These are phyloP conservation scores for Diaporthe sp. DNA, from an alignment of 2,329 filamentous ascomycete species.

Conservation along the genomic window DNA sequence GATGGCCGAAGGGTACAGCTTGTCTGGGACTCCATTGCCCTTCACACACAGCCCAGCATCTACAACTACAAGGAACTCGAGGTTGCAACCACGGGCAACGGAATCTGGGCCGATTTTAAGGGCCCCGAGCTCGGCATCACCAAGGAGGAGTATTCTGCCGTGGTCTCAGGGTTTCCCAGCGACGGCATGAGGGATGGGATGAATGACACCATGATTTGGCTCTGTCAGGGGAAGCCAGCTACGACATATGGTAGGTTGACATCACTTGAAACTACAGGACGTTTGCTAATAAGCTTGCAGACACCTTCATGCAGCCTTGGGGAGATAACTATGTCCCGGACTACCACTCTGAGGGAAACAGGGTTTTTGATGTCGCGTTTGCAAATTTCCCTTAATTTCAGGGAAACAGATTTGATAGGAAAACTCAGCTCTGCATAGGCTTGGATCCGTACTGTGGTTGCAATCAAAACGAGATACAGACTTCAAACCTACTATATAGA, in stretches of 20 bases:
- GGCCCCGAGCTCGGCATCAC: not conserved
- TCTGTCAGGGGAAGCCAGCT: not conserved
- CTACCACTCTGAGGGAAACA: not conserved
- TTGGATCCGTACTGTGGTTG: not conserved
- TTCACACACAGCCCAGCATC: not conserved
- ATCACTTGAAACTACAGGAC: not conserved
- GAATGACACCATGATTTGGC: not conserved
- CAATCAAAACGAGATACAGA: too few species aligned
- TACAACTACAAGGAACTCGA: not conserved
- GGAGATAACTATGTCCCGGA: not conserved
- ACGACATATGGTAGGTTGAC: not conserved
- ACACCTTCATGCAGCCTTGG: not conserved
- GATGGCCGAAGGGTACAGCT: not conserved
- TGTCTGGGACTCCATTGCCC: not conserved
- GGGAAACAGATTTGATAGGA: not conserved
- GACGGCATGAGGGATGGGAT: not conserved
- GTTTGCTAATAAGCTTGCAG: not conserved
- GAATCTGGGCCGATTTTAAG: not conserved
- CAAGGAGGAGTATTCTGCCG: not conserved
- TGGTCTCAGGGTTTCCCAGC: not conserved
- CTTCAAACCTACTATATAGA: not conserved
- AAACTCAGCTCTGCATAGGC: not conserved
- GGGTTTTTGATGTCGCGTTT: not conserved
- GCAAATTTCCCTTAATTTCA: not conserved
- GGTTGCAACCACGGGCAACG: not conserved